A percentile compares a stretch with the other conserved stretches of the same genome.
phyloP scores from a whole-genome alignment of 345 rosid genomes.

The Dipteronia dyeriana region DNA sequence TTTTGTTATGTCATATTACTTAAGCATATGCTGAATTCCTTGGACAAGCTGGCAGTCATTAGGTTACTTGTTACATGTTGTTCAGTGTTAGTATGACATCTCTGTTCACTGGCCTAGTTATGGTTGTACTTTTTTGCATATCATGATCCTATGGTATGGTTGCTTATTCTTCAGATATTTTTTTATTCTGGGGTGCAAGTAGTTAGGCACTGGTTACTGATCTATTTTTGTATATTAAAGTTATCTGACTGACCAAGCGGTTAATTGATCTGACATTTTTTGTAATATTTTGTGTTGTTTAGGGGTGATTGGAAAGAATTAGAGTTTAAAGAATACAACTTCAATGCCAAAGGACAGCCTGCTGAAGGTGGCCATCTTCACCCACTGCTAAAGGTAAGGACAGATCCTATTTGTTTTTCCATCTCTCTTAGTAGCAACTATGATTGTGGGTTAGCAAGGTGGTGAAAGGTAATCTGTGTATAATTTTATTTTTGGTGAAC shows the following conservation, averaged over 20 bases:
- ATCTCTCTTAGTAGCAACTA: too few relatives aligned
- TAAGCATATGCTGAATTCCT: neutral
- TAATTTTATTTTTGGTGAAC: too few relatives aligned
- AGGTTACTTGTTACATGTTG: neutral
- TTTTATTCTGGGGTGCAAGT: neutral
- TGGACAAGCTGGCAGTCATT: neutral
- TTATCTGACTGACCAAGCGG: neutral
- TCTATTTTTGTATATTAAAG: neutral
- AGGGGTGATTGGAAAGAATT: slow-evolving; percentile 89
- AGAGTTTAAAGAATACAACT: slow-evolving; percentile 91
- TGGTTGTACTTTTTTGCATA: neutral
- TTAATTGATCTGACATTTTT: slow-evolving; percentile 17
- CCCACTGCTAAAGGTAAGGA: slow-evolving; percentile 85
- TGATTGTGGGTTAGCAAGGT: too few relatives aligned
- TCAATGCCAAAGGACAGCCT: slow-evolving; percentile 86
- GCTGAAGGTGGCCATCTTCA: slow-evolving; percentile 90
- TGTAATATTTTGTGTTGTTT: slow-evolving; percentile 22
- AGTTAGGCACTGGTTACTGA: neutral
- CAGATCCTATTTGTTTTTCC: slow-evolving; percentile 7
- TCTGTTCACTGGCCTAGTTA: neutral
- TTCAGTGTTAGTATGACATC: neutral
- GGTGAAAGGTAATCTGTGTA: too few relatives aligned
- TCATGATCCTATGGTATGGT: neutral
- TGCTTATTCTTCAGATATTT: neutral
- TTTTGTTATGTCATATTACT: neutral